Percentiles rank a stretch among this genome's conserved stretches.
Conservation (phyloP, 305 asterid genomes). For the Andrographis paniculata region DNA sequence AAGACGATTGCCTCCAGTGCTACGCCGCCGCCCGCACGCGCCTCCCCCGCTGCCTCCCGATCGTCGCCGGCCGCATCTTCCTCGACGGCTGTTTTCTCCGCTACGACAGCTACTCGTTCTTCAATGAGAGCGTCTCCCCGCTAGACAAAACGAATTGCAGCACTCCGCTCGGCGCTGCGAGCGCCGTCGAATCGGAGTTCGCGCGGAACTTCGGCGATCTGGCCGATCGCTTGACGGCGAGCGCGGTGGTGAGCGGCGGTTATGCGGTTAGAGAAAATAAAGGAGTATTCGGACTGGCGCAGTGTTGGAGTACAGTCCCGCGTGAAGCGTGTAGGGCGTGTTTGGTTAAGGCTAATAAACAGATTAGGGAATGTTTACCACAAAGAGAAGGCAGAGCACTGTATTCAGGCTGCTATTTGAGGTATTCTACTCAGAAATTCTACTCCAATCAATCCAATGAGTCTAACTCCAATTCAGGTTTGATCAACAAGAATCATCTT, state of each 20-base stretch:
- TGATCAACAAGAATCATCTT: constrained; percentile 5
- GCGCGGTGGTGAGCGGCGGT: constrained; percentile 35
- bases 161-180: constrained; percentile 22
- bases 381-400: constrained; percentile 69
- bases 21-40: constrained; percentile 71
- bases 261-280: constrained; percentile 36
- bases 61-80: constrained; percentile 44
- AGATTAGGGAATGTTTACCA: constrained; percentile 51
- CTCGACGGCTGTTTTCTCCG: constrained; percentile 89
- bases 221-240: constrained; percentile 31
- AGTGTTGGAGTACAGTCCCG: constrained; percentile 75
- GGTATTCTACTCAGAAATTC: constrained; percentile 65
- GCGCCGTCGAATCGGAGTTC: constrained; percentile 27
- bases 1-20: constrained; percentile 71
- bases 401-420: constrained; percentile 76
- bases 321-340: constrained; percentile 55
- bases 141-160: constrained; percentile 47
- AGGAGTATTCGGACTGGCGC: constrained; percentile 80
- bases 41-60: constrained; percentile 68
- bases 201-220: constrained; percentile 16
- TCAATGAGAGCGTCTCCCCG: constrained; percentile 43
- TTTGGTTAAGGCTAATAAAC: constrained; percentile 54
- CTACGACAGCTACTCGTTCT: constrained; percentile 45
- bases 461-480: constrained; percentile 30
- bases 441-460: constrained; percentile 26